A percentile compares a stretch with the other conserved stretches of the same genome.
Evolutionary conservation across 352 stramenopile genomes (phyloP).

Genomic region (Globisporangium nodosum): DNA sequence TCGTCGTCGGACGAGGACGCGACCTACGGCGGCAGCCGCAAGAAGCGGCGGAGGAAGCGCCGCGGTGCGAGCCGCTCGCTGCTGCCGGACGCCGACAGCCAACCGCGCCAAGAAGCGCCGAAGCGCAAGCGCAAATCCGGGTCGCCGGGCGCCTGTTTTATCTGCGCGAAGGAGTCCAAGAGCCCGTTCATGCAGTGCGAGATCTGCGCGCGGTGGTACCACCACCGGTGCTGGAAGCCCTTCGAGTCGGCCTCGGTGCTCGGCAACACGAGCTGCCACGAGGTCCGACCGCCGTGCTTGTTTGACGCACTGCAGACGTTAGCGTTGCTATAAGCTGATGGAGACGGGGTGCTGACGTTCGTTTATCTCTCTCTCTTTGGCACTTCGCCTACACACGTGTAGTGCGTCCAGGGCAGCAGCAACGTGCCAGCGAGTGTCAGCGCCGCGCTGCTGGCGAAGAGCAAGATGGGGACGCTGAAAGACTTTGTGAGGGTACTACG

Average conservation of each 20-base stretch:
- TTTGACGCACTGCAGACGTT: no score
- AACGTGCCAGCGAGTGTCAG: constrained; percentile 16
- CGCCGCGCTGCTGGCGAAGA: constrained; percentile 6
- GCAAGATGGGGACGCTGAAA: constrained; percentile 25
- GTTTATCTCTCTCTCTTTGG: neutral
- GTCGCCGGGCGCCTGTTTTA: constrained; percentile 31
- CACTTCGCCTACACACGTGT: neutral
- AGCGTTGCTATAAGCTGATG: neutral
- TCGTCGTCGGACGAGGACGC: constrained; percentile 53
- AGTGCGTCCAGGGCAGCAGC: constrained; percentile 52
- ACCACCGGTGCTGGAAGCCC: constrained; percentile 40
- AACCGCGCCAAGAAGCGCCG: constrained; percentile 2
- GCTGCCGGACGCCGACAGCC: no score
- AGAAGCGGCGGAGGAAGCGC: neutral
- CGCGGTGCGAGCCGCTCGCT: no score
- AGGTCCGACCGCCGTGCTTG: constrained; percentile 17
- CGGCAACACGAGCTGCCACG: constrained; percentile 71
- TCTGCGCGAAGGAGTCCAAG: constrained; percentile 41
- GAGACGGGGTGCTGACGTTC: neutral
- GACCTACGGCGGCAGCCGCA: constrained; percentile 18
- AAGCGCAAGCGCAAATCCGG: no score
- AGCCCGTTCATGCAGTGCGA: constrained; percentile 67
- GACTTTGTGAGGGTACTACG: constrained; percentile 73
- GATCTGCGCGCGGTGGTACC: constrained; percentile 63
- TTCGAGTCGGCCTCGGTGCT: constrained; percentile 57